phyloP scores from a whole-genome alignment of 306 rosid genomes.

The Erythrophleum fordii region DNA sequence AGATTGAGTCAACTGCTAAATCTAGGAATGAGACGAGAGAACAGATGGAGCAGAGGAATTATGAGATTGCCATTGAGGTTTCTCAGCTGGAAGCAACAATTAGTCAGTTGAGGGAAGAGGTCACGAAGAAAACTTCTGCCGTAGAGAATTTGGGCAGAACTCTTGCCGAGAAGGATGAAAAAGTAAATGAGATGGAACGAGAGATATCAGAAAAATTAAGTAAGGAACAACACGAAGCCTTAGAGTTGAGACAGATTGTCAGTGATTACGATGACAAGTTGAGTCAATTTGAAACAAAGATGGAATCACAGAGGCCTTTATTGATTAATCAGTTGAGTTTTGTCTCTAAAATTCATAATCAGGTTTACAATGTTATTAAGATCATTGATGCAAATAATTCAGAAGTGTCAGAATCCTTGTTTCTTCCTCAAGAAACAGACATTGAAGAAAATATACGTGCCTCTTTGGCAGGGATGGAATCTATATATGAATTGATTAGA shows the following conservation, averaged over 20 bases:
- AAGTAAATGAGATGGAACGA: conserved; percentile 54
- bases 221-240: not conserved
- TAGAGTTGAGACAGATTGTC: conserved; percentile 62
- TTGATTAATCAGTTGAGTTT: conserved; percentile 76
- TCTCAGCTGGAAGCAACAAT: conserved; percentile 93
- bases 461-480: conserved; percentile 93
- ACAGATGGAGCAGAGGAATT: conserved; percentile 90
- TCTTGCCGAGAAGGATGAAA: conserved; percentile 59
- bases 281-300: conserved; percentile 50
- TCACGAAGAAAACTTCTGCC: conserved; percentile 51
- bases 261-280: conserved; percentile 72
- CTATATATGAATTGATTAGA: conserved; percentile 66
- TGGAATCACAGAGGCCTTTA: conserved; percentile 73
- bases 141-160: conserved; percentile 70
- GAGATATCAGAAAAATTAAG: conserved; percentile 55
- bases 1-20: conserved; percentile 68
- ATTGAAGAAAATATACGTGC: conserved; percentile 82
- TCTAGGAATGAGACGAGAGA: conserved; percentile 85
- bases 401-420: conserved; percentile 80
- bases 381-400: conserved; percentile 56
- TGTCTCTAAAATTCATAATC: conserved; percentile 78
- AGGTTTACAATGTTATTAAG: conserved; percentile 62
- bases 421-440: conserved; percentile 84
- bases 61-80: conserved; percentile 95
- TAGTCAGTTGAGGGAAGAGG: conserved; percentile 79